Percentiles rank a stretch among this genome's conserved stretches.
phyloP scores from a whole-genome alignment of 257 asterid genomes.

The Haberlea rhodopensis region DNA sequence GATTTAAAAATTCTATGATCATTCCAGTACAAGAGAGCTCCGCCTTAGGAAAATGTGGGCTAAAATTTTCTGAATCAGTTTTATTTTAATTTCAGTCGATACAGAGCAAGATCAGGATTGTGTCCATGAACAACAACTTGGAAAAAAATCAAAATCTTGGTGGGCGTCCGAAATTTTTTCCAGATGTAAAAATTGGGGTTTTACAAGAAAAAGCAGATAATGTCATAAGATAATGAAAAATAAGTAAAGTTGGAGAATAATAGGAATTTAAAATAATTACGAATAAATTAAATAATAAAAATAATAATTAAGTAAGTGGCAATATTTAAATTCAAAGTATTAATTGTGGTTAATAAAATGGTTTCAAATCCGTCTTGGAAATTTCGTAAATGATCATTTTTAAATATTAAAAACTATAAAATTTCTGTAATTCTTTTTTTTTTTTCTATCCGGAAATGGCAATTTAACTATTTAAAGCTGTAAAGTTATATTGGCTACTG shows the following conservation, averaged over 20 bases:
- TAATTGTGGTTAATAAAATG: constrained; percentile 78
- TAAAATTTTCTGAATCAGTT: constrained; percentile 30
- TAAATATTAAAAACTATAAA: constrained; percentile 34
- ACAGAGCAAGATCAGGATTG: constrained; percentile 43
- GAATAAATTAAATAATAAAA: constrained; percentile 35
- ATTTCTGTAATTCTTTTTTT: constrained; percentile 23
- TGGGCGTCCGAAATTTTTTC: constrained; percentile 27
- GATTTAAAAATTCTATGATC: constrained; percentile 43
- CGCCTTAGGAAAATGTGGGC: constrained; percentile 32
- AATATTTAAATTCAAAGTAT: constrained; percentile 68
- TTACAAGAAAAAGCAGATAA: constrained; percentile 37
- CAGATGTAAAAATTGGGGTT: constrained; percentile 47
- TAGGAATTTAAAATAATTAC: constrained; percentile 29
- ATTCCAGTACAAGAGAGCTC: constrained; percentile 36
- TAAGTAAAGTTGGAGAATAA: constrained; percentile 39
- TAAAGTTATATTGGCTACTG: constrained; percentile 72
- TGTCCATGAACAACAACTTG: constrained; percentile 26
- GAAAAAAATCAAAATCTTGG: constrained; percentile 28
- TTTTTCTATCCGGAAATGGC: constrained; percentile 34
- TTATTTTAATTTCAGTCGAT: constrained; percentile 37
- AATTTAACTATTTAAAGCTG: constrained; percentile 56
- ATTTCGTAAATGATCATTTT: constrained; percentile 48
- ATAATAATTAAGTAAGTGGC: constrained; percentile 40
- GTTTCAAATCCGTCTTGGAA: constrained; percentile 88
- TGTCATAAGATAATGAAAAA: constrained; percentile 12